Percentiles rank a stretch among this genome's conserved stretches.
These are phyloP conservation scores for Melampsora allii-populina DNA, from an alignment of 1,284 basidiomycete genomes.

Conservation along the genomic window DNA sequence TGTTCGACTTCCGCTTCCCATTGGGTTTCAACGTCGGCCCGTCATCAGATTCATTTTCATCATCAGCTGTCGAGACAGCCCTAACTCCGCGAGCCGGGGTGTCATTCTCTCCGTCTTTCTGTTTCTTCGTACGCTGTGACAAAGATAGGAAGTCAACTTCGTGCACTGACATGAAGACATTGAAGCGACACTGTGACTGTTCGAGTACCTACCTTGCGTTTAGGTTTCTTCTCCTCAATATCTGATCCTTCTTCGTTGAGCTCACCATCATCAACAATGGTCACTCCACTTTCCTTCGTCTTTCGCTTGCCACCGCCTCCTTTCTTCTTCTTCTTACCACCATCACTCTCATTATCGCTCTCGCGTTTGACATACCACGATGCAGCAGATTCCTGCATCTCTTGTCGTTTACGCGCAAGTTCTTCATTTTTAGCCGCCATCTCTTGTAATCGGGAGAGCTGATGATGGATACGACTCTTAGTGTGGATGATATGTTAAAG, in stretches of 20 bases:
- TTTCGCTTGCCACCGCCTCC: constrained; percentile 59
- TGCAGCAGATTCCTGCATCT: constrained; percentile 41
- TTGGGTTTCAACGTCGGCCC: constrained; percentile 6
- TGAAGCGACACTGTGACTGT: background rate
- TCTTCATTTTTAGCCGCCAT: constrained; percentile 35
- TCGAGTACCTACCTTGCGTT: constrained; percentile 18
- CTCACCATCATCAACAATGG: constrained; percentile 35
- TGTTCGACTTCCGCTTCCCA: constrained; percentile 33
- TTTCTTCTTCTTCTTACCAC: constrained; percentile 43
- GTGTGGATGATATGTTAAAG: background rate
- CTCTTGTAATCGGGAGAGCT: constrained; percentile 25
- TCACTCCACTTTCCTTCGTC: constrained; percentile 28
- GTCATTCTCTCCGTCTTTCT: background rate
- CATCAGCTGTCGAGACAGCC: constrained; percentile 27
- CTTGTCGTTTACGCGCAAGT: constrained; percentile 36
- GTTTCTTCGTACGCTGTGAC: constrained; percentile 19
- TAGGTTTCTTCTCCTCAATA: constrained; percentile 32
- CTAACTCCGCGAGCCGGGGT: no score
- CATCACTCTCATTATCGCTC: constrained; percentile 32
- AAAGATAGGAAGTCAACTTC: background rate
- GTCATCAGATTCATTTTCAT: constrained; percentile 28
- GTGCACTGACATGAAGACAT: background rate
- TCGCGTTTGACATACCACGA: constrained; percentile 33
- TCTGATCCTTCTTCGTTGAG: constrained; percentile 25
- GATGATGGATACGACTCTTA: background rate